Evolutionary conservation across 2,329 filamentous ascomycete genomes (phyloP).

Genomic region (Teratosphaeria destructans): DNA sequence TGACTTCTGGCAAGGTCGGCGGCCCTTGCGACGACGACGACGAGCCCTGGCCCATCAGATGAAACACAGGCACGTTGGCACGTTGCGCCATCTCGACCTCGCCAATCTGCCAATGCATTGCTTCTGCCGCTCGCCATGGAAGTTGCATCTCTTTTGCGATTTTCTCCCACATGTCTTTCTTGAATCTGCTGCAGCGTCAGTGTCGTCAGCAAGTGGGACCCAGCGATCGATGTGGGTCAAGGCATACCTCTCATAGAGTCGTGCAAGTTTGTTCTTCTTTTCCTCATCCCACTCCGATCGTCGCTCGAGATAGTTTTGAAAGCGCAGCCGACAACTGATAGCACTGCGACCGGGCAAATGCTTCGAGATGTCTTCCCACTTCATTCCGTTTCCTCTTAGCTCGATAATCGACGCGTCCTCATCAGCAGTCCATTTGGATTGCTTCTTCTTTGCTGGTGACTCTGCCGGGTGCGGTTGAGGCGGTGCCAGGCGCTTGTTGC

Average conservation of each 20-base stretch:
- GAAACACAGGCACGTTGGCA: constrained; percentile 80
- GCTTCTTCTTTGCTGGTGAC: constrained; percentile 81
- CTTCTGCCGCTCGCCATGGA: constrained; percentile 90
- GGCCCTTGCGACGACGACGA: constrained; percentile 1
- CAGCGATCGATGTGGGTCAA: constrained; percentile 4
- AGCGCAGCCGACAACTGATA: constrained; percentile 88
- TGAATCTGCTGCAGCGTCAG: constrained; percentile 55
- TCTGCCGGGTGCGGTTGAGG: constrained; percentile 38
- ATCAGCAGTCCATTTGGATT: constrained; percentile 92
- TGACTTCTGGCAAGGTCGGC: constrained; percentile 5
- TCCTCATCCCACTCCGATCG: constrained; percentile 95
- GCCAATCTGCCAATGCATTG: constrained; percentile 96
- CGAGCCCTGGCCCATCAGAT: constrained; percentile 31
- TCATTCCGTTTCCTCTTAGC: constrained; percentile 82
- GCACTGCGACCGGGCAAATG: constrained; percentile 79
- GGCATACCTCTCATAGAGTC: constrained; percentile 86
- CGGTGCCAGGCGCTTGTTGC: constrained; percentile 32
- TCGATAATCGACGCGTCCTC: constrained; percentile 93
- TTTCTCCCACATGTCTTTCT: constrained; percentile 95
- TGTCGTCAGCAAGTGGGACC: not conserved
- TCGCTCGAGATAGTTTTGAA: constrained; percentile 93
- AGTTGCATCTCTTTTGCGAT: constrained; percentile 91
- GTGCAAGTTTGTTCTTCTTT: constrained; percentile 89
- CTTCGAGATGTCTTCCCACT: constrained; percentile 97
- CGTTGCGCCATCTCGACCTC: constrained; percentile 88